A percentile compares a stretch with the other conserved stretches of the same genome.
Evolutionary conservation across 768 basidiomycete genomes (phyloP).

Genomic region (Baorangia bicolor): DNA sequence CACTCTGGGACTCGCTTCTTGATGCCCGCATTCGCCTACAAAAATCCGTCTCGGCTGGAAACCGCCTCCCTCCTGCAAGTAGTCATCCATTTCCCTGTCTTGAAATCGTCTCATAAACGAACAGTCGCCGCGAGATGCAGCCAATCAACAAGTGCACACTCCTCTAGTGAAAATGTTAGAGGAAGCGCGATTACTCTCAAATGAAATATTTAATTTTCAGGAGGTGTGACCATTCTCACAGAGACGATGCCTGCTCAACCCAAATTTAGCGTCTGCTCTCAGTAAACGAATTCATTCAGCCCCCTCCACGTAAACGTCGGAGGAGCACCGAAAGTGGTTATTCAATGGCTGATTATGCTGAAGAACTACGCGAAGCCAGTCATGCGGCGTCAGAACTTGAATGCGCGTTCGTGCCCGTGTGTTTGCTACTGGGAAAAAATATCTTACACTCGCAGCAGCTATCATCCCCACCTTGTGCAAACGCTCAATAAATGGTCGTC

Average conservation of each 20-base stretch:
- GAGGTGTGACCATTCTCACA: conserved; percentile 44
- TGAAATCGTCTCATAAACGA: conserved; percentile 13
- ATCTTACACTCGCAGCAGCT: conserved; percentile 29
- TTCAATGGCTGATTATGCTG: conserved; percentile 9
- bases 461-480: conserved; percentile 71
- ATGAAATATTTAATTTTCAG: conserved; percentile 68
- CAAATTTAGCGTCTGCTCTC: conserved; percentile 43
- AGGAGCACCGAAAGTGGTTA: conserved; percentile 34
- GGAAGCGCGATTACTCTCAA: conserved; percentile 59
- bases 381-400: conserved; percentile 47
- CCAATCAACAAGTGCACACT: conserved; percentile 40
- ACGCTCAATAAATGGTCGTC: conserved; percentile 93
- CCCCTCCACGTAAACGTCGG: conserved; percentile 59
- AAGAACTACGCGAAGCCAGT: conserved; percentile 43
- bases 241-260: conserved; percentile 14
- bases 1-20: conserved; percentile 81
- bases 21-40: conserved; percentile 92
- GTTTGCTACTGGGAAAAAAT: not conserved
- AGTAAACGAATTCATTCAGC: conserved; percentile 45
- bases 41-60: conserved; percentile 67
- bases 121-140: conserved; percentile 34
- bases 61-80: conserved; percentile 64
- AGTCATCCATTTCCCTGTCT: not conserved
- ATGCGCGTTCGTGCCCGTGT: conserved; percentile 42
- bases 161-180: conserved; percentile 53